Conservation (phyloP, 2,329 filamentous ascomycete genomes). For the Xylariaceae sp. region DNA sequence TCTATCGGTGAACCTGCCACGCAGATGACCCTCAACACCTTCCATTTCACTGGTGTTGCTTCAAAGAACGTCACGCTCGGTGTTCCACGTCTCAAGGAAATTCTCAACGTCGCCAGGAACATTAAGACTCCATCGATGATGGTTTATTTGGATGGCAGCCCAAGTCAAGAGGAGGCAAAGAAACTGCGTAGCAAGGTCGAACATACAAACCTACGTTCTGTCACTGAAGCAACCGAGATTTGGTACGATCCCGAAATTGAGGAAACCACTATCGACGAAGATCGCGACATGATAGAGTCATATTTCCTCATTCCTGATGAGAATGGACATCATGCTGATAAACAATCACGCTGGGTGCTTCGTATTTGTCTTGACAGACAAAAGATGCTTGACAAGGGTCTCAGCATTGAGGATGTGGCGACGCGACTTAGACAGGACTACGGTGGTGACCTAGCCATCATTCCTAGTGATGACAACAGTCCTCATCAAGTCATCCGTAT, state of each 20-base stretch:
- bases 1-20: conserved; percentile 98
- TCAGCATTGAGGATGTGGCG: conserved; percentile 89
- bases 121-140: conserved; percentile 99
- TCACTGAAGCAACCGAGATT: conserved; percentile 89
- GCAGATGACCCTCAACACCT: conserved; percentile 99
- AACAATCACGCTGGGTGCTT: conserved; percentile 91
- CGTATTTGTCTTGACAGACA: conserved; percentile 90
- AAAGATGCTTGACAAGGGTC: conserved; percentile 90
- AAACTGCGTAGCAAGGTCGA: conserved; percentile 83
- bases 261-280: conserved; percentile 78
- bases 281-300: conserved; percentile 91
- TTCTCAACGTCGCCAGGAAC: conserved; percentile 94
- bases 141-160: conserved; percentile 69
- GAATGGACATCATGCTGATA: conserved; percentile 54
- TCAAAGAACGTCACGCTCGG: conserved; percentile 99
- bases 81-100: conserved; percentile 98
- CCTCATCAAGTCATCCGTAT: conserved; percentile 93
- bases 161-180: conserved; percentile 78
- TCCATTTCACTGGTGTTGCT: conserved; percentile 99
- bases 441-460: conserved; percentile 77
- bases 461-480: conserved; percentile 97
- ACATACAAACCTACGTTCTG: conserved; percentile 87
- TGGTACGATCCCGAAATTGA: conserved; percentile 95
- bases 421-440: conserved; percentile 86
- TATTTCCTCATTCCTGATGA: conserved; percentile 95